Evolutionary conservation across 2,329 filamentous ascomycete species (phyloP).

Genomic region (Diplodia mutila): DNA sequence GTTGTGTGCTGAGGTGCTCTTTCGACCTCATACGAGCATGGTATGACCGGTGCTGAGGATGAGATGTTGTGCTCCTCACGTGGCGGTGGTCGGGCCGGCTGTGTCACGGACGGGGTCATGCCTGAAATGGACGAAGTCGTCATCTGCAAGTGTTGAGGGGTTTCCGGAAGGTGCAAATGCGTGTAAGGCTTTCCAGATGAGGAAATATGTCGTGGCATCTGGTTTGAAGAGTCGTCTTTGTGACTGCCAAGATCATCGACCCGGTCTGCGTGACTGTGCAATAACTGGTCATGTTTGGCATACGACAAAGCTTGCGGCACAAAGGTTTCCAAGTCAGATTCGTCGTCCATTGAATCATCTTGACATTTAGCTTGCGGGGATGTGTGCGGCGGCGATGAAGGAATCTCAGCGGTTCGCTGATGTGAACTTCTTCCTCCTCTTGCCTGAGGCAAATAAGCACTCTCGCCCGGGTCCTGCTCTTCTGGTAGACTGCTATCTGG

Average conservation of each 20-base stretch:
- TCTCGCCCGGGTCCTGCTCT: background rate
- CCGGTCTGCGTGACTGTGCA: background rate
- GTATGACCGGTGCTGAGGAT: background rate
- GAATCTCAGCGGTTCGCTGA: background rate
- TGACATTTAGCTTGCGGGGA: background rate
- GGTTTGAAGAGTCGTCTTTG: background rate
- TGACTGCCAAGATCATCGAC: background rate
- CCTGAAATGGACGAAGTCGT: background rate
- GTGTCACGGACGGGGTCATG: background rate
- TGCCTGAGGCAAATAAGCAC: too few relatives aligned
- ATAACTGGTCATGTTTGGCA: background rate
- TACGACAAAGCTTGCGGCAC: background rate
- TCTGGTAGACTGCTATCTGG: constrained; percentile 2
- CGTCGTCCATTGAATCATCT: background rate
- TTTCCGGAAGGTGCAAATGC: background rate
- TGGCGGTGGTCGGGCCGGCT: background rate
- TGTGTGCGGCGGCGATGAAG: background rate
- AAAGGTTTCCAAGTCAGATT: constrained; percentile 5
- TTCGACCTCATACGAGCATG: background rate
- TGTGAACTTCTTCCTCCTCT: background rate
- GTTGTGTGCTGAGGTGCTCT: background rate
- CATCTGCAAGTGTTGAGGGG: background rate
- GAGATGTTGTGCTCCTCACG: background rate
- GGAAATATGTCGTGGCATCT: background rate
- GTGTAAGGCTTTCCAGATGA: background rate